These are phyloP conservation scores for Tricholoma saponaceum DNA, from an alignment of 768 basidiomycete species.

Conservation along the genomic window DNA sequence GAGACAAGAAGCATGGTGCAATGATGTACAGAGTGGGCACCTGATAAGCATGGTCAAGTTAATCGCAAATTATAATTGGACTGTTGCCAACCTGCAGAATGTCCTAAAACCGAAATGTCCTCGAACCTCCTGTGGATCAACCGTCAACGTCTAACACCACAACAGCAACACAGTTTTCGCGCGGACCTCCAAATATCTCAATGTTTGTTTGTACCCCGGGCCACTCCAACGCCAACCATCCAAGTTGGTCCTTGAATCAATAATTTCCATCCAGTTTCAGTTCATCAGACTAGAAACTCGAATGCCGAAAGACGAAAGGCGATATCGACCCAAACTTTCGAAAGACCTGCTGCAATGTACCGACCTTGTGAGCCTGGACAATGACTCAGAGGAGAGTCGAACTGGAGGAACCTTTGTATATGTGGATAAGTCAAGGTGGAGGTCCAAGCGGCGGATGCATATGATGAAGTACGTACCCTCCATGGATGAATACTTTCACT, in stretches of 20 bases:
- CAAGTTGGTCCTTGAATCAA: constrained; percentile 85
- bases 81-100: constrained; percentile 70
- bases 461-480: constrained; percentile 47
- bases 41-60: constrained; percentile 24
- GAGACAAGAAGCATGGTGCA: constrained; percentile 65
- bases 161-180: background rate
- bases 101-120: constrained; percentile 58
- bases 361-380: constrained; percentile 58
- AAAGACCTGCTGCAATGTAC: constrained; percentile 56
- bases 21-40: constrained; percentile 75
- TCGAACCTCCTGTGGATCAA: constrained; percentile 47
- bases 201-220: constrained; percentile 73
- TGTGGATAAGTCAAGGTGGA: background rate
- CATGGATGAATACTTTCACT: constrained; percentile 75
- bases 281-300: constrained; percentile 67
- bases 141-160: background rate
- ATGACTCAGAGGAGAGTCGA: constrained; percentile 76
- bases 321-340: constrained; percentile 73
- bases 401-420: constrained; percentile 62
- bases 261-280: constrained; percentile 68
- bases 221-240: constrained; percentile 72
- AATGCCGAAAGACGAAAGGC: constrained; percentile 76
- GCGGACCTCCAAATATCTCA: constrained; percentile 59
- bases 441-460: background rate
- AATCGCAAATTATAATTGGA: background rate